Evolutionary conservation across 1,139 yeast genomes (phyloP).

Genomic region (Insectozyma bohioensis): DNA sequence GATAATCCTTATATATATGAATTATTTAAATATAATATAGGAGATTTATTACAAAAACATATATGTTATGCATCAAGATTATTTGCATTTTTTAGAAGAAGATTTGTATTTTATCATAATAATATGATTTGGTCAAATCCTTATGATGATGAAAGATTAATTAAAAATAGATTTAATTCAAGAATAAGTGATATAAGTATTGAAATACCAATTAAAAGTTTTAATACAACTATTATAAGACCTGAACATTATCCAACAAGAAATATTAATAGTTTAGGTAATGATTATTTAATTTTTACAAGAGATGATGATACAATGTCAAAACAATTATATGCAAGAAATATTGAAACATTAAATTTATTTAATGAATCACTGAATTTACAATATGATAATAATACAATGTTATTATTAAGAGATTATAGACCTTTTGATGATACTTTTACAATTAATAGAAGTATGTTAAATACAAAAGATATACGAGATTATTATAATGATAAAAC

Average conservation of each 20-base stretch:
- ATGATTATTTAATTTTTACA: constrained; percentile 14
- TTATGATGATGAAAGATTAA: constrained; percentile 11
- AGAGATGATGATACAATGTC: constrained; percentile 25
- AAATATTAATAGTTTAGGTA: constrained; percentile 2
- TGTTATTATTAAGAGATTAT: constrained; percentile 29
- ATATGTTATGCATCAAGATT: constrained; percentile 28
- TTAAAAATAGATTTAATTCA: constrained; percentile 16
- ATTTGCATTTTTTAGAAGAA: constrained; percentile 25
- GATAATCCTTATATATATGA: constrained; percentile 15
- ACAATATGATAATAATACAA: constrained; percentile 27
- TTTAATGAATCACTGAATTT: constrained; percentile 21
- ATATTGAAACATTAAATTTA: constrained; percentile 29
- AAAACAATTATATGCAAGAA: constrained; percentile 24
- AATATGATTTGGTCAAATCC: constrained; percentile 22
- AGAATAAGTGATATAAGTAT: constrained; percentile 18
- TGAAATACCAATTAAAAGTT: constrained; percentile 28
- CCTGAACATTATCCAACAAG: constrained; percentile 34
- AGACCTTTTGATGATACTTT: constrained; percentile 19
- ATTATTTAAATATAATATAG: constrained; percentile 12
- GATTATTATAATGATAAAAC: constrained; percentile 19
- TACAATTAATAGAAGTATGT: constrained; percentile 3
- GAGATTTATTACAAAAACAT: constrained; percentile 24
- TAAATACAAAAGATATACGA: constrained; percentile 13
- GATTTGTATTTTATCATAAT: constrained; percentile 20
- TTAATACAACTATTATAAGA: constrained; percentile 28